phyloP scores from a whole-genome alignment of 495 filamentous ascomycete genomes.

The Lineolata rhizophorae region DNA sequence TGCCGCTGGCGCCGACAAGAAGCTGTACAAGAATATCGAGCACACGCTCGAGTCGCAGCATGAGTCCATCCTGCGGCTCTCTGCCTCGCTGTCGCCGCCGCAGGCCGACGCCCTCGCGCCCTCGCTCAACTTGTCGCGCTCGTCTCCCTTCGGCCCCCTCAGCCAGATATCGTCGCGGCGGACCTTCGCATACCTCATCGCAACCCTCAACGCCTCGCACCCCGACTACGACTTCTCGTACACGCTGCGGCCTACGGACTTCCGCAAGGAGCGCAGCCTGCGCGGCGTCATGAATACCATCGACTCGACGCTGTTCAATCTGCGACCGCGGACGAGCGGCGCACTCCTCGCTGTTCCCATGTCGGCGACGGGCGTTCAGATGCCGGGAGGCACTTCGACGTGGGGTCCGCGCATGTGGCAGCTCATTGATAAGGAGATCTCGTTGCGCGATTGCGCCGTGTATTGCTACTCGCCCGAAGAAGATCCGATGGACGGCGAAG shows the following conservation, averaged over 20 bases:
- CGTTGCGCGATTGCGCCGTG: constrained; percentile 56
- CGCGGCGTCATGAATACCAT: constrained; percentile 61
- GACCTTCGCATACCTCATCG: constrained; percentile 89
- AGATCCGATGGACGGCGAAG: constrained; percentile 69
- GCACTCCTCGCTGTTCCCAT: constrained; percentile 1
- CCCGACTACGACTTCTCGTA: constrained; percentile 96
- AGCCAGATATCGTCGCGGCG: constrained; percentile 69
- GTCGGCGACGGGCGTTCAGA: constrained; percentile 3
- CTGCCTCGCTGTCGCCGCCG: constrained; percentile 60
- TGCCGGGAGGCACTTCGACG: constrained; percentile 19
- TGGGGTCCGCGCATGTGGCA: constrained; percentile 85
- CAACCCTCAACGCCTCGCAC: constrained; percentile 91
- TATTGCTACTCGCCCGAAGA: constrained; percentile 71
- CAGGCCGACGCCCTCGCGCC: constrained; percentile 28
- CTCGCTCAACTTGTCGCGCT: constrained; percentile 53
- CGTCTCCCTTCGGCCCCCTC: constrained; percentile 76
- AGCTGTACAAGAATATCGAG: constrained; percentile 88
- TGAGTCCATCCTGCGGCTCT: constrained; percentile 62
- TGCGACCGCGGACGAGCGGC: constrained; percentile 44
- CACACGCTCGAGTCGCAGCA: constrained; percentile 72
- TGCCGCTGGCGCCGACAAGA: constrained; percentile 83
- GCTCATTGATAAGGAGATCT: constrained; percentile 81
- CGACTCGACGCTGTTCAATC: constrained; percentile 64
- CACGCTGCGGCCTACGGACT: constrained; percentile 68
- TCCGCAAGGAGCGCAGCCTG: constrained; percentile 54